These are phyloP conservation scores for Fereydounia khargensis DNA, from an alignment of 1,284 basidiomycete genomes.

Conservation along the genomic window DNA sequence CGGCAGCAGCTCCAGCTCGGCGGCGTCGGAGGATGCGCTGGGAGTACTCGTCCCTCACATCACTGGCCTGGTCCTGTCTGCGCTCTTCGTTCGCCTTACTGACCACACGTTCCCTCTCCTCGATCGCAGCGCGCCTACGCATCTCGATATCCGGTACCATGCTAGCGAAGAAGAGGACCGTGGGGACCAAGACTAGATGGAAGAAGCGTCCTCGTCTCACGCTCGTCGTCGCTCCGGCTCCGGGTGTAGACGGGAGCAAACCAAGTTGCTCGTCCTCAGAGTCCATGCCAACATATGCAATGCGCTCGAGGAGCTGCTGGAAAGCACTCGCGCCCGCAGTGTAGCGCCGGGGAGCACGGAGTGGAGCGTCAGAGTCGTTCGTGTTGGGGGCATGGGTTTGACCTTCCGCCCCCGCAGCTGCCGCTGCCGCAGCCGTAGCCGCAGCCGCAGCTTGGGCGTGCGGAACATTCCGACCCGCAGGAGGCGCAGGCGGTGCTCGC, in stretches of 20 bases:
- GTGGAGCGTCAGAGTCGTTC: too few relatives aligned
- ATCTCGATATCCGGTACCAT: constrained; percentile 39
- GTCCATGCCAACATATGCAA: constrained; percentile 31
- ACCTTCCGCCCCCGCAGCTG: too few relatives aligned
- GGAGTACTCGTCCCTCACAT: constrained; percentile 14
- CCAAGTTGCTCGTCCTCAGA: constrained; percentile 34
- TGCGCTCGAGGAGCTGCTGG: constrained; percentile 13
- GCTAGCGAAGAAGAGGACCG: constrained; percentile 28
- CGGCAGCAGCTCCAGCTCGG: constrained; percentile 6
- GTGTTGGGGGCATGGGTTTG: too few relatives aligned
- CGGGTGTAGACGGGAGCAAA: constrained; percentile 6
- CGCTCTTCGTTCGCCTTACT: too few relatives aligned
- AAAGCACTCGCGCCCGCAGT: too few relatives aligned
- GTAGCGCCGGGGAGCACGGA: too few relatives aligned
- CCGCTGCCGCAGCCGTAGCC: not conserved
- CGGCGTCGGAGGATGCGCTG: constrained; percentile 15
- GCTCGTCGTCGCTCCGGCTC: too few relatives aligned
- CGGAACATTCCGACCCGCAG: constrained; percentile 16
- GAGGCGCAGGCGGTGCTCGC: too few relatives aligned
- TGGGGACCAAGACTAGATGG: constrained; percentile 9
- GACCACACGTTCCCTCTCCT: constrained; percentile 26
- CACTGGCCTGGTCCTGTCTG: too few relatives aligned
- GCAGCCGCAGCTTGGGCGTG: not conserved
- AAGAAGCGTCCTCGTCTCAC: not conserved
- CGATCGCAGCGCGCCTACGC: constrained; percentile 28